Evolutionary conservation across 805 yeast species (phyloP).

Genomic region (Starmera dryadoides): DNA sequence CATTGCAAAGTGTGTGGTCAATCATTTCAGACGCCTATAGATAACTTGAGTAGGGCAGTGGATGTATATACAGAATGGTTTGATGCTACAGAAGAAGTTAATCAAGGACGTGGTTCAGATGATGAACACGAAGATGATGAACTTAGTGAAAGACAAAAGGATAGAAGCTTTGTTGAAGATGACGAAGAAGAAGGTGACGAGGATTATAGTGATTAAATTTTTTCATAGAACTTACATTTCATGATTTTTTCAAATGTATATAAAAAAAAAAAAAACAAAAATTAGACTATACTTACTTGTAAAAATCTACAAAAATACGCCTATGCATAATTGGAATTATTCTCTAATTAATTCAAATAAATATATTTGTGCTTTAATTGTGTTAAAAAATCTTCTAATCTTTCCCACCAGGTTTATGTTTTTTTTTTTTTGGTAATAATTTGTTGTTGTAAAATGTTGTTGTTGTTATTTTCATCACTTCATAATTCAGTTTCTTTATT

Average conservation of each 20-base stretch:
- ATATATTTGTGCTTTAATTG: neutral
- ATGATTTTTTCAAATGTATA: too few relatives aligned
- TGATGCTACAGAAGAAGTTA: constrained; percentile 80
- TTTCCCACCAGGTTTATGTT: neutral
- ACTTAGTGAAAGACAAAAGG: constrained; percentile 8
- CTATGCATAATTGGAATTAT: constrained; percentile 9
- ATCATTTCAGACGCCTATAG: constrained; percentile 81
- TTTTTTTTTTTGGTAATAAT: neutral
- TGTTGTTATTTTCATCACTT: neutral
- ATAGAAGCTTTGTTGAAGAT: constrained; percentile 2
- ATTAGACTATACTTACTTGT: constrained; percentile 6
- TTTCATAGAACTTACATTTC: too few relatives aligned
- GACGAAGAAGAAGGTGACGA: constrained; percentile 19
- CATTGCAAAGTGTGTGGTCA: constrained; percentile 94
- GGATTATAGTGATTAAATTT: constrained; percentile 17
- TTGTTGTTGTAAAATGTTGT: neutral
- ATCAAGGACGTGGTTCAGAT: constrained; percentile 24
- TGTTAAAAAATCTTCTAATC: neutral
- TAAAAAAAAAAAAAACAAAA: neutral
- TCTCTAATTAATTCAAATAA: constrained; percentile 7
- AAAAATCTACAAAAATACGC: neutral
- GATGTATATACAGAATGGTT: constrained; percentile 97
- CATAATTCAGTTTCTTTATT: neutral
- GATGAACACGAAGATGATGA: constrained; percentile 25
- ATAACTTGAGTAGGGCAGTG: constrained; percentile 73